Base-by-base conservation (phyloP, 306 rosid genomes). In the Quercus alba region DNA sequence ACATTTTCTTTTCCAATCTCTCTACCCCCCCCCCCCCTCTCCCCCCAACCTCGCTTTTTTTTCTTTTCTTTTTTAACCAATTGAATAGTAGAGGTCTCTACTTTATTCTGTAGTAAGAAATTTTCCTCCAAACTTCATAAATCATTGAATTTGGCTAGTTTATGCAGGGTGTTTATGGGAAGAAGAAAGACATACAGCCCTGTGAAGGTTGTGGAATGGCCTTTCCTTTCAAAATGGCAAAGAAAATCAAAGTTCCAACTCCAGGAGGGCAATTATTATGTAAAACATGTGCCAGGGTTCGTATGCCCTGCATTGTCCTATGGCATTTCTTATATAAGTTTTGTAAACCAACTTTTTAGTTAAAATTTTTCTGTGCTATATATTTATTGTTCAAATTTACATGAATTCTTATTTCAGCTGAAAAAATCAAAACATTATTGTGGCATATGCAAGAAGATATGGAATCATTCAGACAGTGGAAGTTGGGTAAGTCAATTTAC, bases 371-470 rank as follows among this genome's bases (percentile, higher is more conserved):
- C 19, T 56, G 55, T 72, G 72, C 19, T 58, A 21, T 44, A 49
- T 72, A 57, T 84, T 58, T 63, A 52, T 33, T 79, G 56, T 82
- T 84, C 51, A 77, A 44, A 77, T n/a, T 76, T 70, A 31, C 75
- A 31, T 33, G 67, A 70, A 57, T 46, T 56, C 31, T 76, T 76
- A n/a, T 77, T 84, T 85, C 94, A 96, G 99, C 77, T 93, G 77
- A 86, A 88, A 30, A 96, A 91, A 87, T 90, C 94, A 58, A 95
- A 96, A 68, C 98, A 96, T 86, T 80, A 84, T 84, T 96, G 99
- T 76, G 99, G 99, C 90, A 93, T 96, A 85, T 96, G 99, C 92
- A 91, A 91, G 86, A 96, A 90, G 85, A 88, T 92, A 77, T 93
- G 88, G 94, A 91, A 92, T 85, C 97, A 93, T 85, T 88, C 97